Percentiles rank a stretch among this genome's conserved stretches.
These are phyloP conservation scores for Xylariaceae sp. DNA, from an alignment of 2,329 filamentous ascomycete genomes.

Conservation along the genomic window DNA sequence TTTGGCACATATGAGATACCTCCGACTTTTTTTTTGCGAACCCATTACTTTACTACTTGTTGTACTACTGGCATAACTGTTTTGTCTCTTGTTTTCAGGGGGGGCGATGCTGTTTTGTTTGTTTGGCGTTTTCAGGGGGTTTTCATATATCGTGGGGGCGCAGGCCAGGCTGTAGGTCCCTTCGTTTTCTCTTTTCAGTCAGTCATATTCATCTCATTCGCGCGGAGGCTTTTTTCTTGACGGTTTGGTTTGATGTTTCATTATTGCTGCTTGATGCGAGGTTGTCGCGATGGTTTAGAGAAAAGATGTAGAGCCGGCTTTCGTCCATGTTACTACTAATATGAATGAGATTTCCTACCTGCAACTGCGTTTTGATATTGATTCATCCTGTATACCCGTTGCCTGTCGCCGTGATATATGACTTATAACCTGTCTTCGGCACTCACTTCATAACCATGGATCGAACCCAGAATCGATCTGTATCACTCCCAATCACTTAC, in stretches of 20 bases:
- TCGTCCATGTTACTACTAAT: background rate
- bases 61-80: too few relatives aligned
- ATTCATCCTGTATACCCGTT: background rate
- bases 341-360: background rate
- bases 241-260: too few relatives aligned
- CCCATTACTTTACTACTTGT: too few relatives aligned
- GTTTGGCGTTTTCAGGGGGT: conserved; percentile 8
- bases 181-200: background rate
- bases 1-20: conserved; percentile 13
- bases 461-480: too few relatives aligned
- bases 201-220: too few relatives aligned
- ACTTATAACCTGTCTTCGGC: background rate
- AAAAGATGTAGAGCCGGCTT: background rate
- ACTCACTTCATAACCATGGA: too few relatives aligned
- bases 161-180: background rate
- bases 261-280: too few relatives aligned
- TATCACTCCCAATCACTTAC: too few relatives aligned
- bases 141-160: too few relatives aligned
- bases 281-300: too few relatives aligned
- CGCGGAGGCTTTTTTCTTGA: too few relatives aligned
- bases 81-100: too few relatives aligned
- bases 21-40: conserved; percentile 4
- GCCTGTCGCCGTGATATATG: background rate
- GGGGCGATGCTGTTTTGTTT: background rate
- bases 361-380: background rate